These are phyloP conservation scores for Capsicum chinense DNA, from an alignment of 257 asterid genomes.

Conservation along the genomic window DNA sequence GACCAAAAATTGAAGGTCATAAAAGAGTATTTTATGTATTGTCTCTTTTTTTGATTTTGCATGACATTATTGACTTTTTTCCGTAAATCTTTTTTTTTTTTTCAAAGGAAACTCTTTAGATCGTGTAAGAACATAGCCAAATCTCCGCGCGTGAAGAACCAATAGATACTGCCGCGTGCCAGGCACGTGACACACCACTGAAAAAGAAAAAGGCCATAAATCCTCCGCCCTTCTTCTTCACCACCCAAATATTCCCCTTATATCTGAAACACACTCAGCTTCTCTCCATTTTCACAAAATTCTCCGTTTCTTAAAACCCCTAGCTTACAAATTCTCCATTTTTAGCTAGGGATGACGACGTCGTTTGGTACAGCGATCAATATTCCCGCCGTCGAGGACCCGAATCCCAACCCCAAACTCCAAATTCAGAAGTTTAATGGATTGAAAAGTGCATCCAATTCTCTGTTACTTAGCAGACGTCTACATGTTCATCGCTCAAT, in stretches of 20 bases:
- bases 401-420: constrained; percentile 33
- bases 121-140: not conserved
- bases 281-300: constrained; percentile 20
- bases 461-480: constrained; percentile 45
- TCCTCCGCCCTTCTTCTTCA: not conserved
- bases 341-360: constrained; percentile 44
- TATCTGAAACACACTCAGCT: not conserved
- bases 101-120: not conserved
- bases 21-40: too few species aligned
- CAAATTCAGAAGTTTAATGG: constrained; percentile 43
- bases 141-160: not conserved
- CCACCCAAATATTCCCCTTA: constrained; percentile 21
- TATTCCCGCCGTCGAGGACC: constrained; percentile 9
- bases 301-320: not conserved
- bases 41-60: too few species aligned
- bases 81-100: too few species aligned
- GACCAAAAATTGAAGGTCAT: too few species aligned
- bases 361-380: constrained; percentile 43
- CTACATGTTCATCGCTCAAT: constrained; percentile 36
- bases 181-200: constrained; percentile 22
- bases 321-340: not conserved
- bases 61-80: too few species aligned
- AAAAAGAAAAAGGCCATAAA: not conserved
- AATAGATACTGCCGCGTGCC: constrained; percentile 33
- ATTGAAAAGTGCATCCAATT: constrained; percentile 40